Base-by-base conservation (phyloP, 2,329 filamentous ascomycete species). In the Alternaria novae-zelandiae region DNA sequence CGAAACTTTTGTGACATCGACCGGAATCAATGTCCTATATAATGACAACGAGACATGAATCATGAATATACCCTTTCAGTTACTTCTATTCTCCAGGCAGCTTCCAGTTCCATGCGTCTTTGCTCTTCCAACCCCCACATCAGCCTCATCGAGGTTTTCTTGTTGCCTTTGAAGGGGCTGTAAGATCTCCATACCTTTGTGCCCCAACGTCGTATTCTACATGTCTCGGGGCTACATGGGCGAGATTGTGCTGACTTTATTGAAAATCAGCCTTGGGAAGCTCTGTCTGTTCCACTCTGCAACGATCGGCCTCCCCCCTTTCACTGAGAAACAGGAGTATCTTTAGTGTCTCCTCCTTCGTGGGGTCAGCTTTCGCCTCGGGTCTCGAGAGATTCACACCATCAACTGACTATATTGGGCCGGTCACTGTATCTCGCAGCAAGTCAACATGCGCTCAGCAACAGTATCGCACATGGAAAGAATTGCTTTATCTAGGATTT, bases 21-120 rank as follows among this genome's bases (percentile, higher is more conserved):
- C 61, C 25, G 41, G 36, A 41, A 54, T 62, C 49, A 58, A 60
- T 63, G 59, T 59, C 51, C 46, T 64, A 32, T 54, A 56, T 63
- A 64, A 70, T 53, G 63, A 70, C 54, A 63, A 68, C 57, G 64
- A 67, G 61, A 67, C 47, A 70, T 57, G 66, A 70, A 32, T 64
- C 30, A 70, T 62, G 68, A 70, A 54, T 56, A 62, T 62, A 62
- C 59, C 59, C 55, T 28, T 32, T 62, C 43, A 58, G 11, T 23
- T 30, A 47, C n/a, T 17, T 28, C n/a, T 32, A 8, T 26, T 23
- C 12, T 36, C 20, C 12, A 3, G 8, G 36, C 36, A 41, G 36
- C 36, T 2, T 41, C 5, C 36, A 41, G 36, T 41, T 41, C n/a
- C 36, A 41, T 41, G 36, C 36, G n/a, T 41, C 36, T 41, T 41